Evolutionary conservation across 129 eudicot species (phyloP).

Genomic region (Gnaphalium uliginosum): DNA sequence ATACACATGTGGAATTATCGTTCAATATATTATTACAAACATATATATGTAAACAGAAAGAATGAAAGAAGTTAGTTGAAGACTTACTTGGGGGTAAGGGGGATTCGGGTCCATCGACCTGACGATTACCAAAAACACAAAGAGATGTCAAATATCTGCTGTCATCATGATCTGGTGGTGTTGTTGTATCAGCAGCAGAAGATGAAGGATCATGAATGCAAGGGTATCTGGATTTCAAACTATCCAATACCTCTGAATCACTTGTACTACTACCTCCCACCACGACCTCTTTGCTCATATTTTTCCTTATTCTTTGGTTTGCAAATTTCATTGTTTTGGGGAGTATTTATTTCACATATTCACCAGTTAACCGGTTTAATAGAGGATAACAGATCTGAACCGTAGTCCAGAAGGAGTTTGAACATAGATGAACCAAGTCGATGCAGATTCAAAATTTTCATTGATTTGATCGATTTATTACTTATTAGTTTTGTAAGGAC

Average conservation of each 20-base stretch:
- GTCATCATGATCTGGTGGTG: background rate
- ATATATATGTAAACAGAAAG: no score
- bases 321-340: background rate
- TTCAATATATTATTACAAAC: no score
- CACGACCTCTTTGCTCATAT: background rate
- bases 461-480: no score
- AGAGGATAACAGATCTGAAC: no score
- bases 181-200: background rate
- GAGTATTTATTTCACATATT: no score
- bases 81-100: slow-evolving; percentile 1
- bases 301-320: background rate
- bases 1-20: background rate
- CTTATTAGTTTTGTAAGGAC: no score
- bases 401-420: no score
- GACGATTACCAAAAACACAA: background rate
- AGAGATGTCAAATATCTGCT: slow-evolving; percentile 4
- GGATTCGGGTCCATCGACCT: slow-evolving; percentile 5
- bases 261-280: background rate
- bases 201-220: background rate
- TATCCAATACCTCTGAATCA: background rate
- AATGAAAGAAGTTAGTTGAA: no score
- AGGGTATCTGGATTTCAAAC: background rate
- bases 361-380: no score
- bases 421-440: no score
- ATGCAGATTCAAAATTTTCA: no score